Evolutionary conservation across 257 asterid genomes (phyloP).

Genomic region (Henckelia pumila): DNA sequence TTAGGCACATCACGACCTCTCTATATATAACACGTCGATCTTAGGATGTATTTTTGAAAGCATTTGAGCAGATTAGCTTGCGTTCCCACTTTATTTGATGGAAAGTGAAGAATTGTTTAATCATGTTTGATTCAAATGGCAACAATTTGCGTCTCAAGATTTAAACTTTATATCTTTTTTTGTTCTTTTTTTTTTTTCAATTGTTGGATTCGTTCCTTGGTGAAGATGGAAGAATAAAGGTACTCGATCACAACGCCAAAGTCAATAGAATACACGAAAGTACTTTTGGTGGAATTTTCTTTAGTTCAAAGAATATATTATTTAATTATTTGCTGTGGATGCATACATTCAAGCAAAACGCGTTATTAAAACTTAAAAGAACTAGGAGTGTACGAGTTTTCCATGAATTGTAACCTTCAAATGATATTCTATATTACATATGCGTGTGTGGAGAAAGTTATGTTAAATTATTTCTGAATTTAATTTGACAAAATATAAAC

Average conservation of each 20-base stretch:
- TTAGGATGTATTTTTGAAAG: too few species aligned
- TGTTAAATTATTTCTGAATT: too few species aligned
- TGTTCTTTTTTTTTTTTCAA: background rate
- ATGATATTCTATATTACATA: too few species aligned
- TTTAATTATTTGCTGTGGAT: background rate
- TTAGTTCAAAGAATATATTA: constrained; percentile 26
- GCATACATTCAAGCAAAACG: background rate
- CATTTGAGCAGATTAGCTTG: background rate
- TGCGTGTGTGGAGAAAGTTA: too few species aligned
- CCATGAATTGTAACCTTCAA: background rate
- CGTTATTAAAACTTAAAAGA: too few species aligned
- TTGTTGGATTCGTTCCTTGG: constrained; percentile 30
- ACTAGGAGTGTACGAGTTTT: too few species aligned
- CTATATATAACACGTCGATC: background rate
- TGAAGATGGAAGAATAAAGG: constrained; percentile 12
- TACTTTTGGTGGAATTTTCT: background rate
- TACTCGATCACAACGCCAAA: background rate
- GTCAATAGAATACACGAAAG: constrained; percentile 10
- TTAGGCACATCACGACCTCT: background rate
- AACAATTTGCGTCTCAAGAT: too few species aligned
- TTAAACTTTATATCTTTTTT: too few species aligned
- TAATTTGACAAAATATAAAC: too few species aligned
- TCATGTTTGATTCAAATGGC: background rate
- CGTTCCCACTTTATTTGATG: background rate
- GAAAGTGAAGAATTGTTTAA: background rate